Conservation (phyloP, 2,329 filamentous ascomycete species). For the Fusarium sp. region DNA sequence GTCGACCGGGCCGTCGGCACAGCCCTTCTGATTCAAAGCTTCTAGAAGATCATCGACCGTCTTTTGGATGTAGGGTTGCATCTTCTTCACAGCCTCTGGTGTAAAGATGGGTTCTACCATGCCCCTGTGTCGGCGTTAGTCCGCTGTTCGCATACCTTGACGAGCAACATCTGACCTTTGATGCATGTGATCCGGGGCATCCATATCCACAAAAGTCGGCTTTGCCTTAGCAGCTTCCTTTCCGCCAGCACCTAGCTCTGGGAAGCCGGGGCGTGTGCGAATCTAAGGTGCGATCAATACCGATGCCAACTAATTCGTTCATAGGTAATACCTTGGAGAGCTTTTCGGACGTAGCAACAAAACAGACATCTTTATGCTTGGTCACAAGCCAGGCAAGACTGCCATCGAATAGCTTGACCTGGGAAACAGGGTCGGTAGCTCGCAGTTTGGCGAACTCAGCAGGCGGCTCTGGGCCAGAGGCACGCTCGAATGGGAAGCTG, state of each 20-base stretch:
- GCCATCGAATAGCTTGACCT: slow-evolving; percentile 63
- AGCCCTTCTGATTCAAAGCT: slow-evolving; percentile 55
- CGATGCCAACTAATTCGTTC: accelerated
- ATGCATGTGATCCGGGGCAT: slow-evolving; percentile 62
- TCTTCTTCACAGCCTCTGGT: slow-evolving; percentile 54
- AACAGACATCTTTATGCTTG: slow-evolving; percentile 63
- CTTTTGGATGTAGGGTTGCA: slow-evolving; percentile 63
- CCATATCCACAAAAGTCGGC: slow-evolving; percentile 67
- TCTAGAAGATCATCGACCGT: slow-evolving; percentile 62
- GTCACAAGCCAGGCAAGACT: slow-evolving; percentile 63
- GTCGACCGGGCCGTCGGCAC: slow-evolving; percentile 58
- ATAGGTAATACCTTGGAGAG: slow-evolving; percentile 60
- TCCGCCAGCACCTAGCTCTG: slow-evolving; percentile 63
- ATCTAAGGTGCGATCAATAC: slow-evolving; percentile 47
- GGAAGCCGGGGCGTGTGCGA: slow-evolving; percentile 60
- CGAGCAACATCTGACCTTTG: slow-evolving; percentile 54
- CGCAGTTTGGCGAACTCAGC: slow-evolving; percentile 61
- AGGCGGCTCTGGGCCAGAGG: slow-evolving; percentile 55
- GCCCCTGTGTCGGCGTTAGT: slow-evolving; percentile 45
- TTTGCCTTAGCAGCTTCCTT: slow-evolving; percentile 64
- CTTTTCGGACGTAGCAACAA: slow-evolving; percentile 60
- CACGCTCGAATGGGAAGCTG: slow-evolving; percentile 40
- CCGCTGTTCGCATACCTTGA: background rate
- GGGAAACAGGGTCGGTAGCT: slow-evolving; percentile 60
- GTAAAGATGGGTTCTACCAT: slow-evolving; percentile 64